Conservation (phyloP, 2,329 filamentous ascomycete species). For the Didymellaceae sp. region DNA sequence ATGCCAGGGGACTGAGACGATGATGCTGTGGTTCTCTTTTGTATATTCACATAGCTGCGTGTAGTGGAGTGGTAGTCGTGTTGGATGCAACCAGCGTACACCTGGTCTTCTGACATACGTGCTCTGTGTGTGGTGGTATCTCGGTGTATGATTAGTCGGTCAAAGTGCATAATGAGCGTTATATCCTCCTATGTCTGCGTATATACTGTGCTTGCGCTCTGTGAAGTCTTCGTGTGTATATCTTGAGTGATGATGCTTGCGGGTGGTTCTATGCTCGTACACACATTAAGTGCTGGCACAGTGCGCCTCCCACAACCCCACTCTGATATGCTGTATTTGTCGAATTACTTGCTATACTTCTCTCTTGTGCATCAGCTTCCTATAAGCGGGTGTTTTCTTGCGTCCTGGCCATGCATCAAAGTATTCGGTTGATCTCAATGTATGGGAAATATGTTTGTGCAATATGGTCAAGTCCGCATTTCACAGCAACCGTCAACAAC, state of each 20-base stretch:
- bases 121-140: neutral
- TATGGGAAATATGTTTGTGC: neutral
- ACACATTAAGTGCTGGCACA: too few relatives aligned
- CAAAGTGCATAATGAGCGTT: slow-evolving; percentile 19
- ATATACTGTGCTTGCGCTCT: neutral
- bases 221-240: neutral
- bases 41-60: slow-evolving; percentile 13
- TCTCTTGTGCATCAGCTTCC: too few relatives aligned
- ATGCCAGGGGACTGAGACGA: neutral
- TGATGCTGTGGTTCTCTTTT: slow-evolving; percentile 10
- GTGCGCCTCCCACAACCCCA: too few relatives aligned
- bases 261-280: too few relatives aligned
- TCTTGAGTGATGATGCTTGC: neutral
- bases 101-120: slow-evolving; percentile 9
- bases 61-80: too few relatives aligned
- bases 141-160: slow-evolving; percentile 20
- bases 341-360: too few relatives aligned
- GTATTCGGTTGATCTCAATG: too few relatives aligned
- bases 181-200: slow-evolving; percentile 1
- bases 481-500: neutral
- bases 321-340: too few relatives aligned
- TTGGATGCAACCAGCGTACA: slow-evolving; percentile 3
- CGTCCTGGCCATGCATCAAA: too few relatives aligned
- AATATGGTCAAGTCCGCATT: neutral
- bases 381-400: too few relatives aligned